Base-by-base conservation (phyloP, 192 early-diverging fungal genomes). In the Mortierella alpina region DNA sequence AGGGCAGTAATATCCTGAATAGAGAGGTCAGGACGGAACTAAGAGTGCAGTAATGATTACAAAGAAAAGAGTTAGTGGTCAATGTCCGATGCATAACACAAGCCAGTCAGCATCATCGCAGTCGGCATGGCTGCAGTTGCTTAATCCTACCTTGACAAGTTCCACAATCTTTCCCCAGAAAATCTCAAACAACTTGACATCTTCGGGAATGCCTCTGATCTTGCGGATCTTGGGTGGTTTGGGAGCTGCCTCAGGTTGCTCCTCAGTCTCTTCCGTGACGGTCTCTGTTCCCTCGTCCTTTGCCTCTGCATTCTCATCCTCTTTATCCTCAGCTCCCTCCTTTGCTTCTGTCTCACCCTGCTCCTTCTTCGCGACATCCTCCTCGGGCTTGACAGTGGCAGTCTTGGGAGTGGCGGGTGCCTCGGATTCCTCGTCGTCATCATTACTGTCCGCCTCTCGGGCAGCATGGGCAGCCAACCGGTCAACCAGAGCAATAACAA, bases 101-200 rank as follows among this genome's bases (percentile, higher is more conserved):
- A 46, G 17, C 41, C 7, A 31, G 66, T 23, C 39, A 23, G 1
- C 50, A 44, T 45, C 57, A n/a, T 20, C 12, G 46, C 5, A 15
- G 8, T 55, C 13, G 31, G 31, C 31, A 31, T 31, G 31, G 31
- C 31, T 31, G 31, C 31, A 31, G 31, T 31, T 31, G 31, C 3
- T 31, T 31, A 3, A 31, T 31, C 14, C 18, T 83, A 93, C 93
- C 84, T 92, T 93, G 50, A 99, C 93, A 41, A 99, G 89, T 50
- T 94, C 91, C 40, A 93, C 93, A 70, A 99, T 94, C 79, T 99
- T 97, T 41, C 81, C 86, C 98, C 98, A 99, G 83, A 99, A 99
- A 41, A 98, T 94, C 59, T 94, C 95, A 88, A 99, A 99, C 17
- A 99, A 84, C 56, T 91, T 87, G 18, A 96, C 92, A 71, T 95